Conservation (phyloP, 345 rosid species). For the Salix purpurea region DNA sequence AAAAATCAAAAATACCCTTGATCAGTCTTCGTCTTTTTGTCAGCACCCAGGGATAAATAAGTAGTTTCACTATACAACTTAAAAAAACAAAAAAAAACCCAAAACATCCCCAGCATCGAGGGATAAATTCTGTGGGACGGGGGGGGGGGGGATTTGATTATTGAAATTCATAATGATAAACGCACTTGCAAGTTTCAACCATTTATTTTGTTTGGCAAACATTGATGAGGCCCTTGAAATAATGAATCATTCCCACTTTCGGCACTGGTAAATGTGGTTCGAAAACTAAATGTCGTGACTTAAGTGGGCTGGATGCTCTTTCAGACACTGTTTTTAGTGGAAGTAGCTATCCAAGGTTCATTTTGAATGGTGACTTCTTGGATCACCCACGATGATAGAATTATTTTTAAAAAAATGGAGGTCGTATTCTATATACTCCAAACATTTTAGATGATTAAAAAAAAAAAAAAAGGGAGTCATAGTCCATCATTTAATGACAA, state of each 20-base stretch:
- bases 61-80: no score
- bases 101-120: no score
- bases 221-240: slow-evolving; percentile 15
- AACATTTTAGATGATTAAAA: neutral
- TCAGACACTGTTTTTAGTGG: neutral
- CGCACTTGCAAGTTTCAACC: neutral
- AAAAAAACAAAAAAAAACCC: no score
- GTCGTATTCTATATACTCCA: neutral
- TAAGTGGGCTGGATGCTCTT: slow-evolving; percentile 1
- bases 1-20: no score
- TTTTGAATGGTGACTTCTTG: no score
- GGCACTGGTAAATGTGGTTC: slow-evolving; percentile 2
- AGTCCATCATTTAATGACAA: neutral
- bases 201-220: neutral
- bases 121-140: no score
- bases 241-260: slow-evolving; percentile 1
- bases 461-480: neutral
- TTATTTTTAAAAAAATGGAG: neutral
- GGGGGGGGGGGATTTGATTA: no score
- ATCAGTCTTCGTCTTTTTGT: no score
- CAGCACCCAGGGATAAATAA: no score
- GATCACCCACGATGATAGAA: no score
- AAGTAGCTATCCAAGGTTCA: no score
- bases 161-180: no score
- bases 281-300: slow-evolving; percentile 21